Evolutionary conservation across 2,329 filamentous ascomycete species (phyloP).

Genomic region (Ophiostoma australiae): DNA sequence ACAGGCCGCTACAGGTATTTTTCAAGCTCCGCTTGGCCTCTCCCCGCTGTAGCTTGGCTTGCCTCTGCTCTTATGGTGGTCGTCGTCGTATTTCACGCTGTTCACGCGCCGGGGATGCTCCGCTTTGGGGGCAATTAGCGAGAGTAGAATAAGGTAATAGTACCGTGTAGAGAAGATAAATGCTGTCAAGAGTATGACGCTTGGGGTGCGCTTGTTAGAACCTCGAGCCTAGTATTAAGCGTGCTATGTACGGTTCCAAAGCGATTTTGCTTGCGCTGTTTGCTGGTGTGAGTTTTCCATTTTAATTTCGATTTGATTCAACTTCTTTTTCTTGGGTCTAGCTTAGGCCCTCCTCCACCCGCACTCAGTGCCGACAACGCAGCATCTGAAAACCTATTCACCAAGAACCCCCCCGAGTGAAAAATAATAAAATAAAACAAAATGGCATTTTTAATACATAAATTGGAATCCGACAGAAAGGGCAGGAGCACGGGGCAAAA

Average conservation of each 20-base stretch:
- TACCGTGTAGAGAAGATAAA: not conserved
- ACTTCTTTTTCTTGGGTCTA: not conserved
- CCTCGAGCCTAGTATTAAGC: not conserved
- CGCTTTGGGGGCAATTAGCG: not conserved
- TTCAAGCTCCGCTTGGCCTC: conserved; percentile 4
- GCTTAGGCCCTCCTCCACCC: not conserved
- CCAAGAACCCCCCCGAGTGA: not conserved
- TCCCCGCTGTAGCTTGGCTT: conserved; percentile 14
- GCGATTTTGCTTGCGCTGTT: not conserved
- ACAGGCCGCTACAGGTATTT: conserved; percentile 5
- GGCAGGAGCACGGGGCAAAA: not conserved
- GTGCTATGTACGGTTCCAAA: not conserved
- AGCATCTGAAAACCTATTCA: not conserved
- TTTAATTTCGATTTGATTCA: not conserved
- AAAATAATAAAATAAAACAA: not conserved
- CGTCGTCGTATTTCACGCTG: conserved; percentile 8
- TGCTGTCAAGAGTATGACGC: not conserved
- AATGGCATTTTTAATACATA: not conserved
- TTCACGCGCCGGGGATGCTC: conserved; percentile 8
- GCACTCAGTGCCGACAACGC: conserved; percentile 6
- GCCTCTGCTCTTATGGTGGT: not conserved
- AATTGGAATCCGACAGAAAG: not conserved
- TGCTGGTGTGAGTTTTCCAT: not conserved
- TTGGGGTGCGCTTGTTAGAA: not conserved
- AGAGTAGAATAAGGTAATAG: not conserved